Evolutionary conservation across 148 eudicot species (phyloP).

Genomic region (Cornus suecica): DNA sequence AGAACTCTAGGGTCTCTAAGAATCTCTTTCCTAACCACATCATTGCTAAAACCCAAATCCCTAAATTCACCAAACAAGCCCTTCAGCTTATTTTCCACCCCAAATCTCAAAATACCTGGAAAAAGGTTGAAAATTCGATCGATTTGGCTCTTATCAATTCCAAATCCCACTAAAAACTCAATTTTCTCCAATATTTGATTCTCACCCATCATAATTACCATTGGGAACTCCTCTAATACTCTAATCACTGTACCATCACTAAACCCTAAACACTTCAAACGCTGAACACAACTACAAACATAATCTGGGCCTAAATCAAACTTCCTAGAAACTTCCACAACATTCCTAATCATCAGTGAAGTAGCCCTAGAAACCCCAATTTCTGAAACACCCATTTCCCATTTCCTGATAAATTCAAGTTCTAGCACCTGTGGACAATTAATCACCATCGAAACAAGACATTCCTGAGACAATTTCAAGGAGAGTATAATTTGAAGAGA

Average conservation of each 20-base stretch:
- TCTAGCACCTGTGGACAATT: slow-evolving; percentile 61
- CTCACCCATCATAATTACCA: slow-evolving; percentile 47
- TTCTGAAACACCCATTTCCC: slow-evolving; percentile 42
- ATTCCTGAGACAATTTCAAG: slow-evolving; percentile 45
- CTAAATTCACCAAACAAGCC: slow-evolving; percentile 65
- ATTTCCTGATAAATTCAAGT: slow-evolving; percentile 57
- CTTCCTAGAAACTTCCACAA: slow-evolving; percentile 55
- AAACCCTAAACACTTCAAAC: slow-evolving; percentile 62
- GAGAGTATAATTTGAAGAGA: slow-evolving; percentile 47
- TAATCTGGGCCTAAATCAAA: slow-evolving; percentile 44
- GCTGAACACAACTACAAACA: slow-evolving; percentile 33
- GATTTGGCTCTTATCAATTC: slow-evolving; percentile 31
- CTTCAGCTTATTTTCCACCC: slow-evolving; percentile 57
- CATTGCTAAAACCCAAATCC: slow-evolving; percentile 49
- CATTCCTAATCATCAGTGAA: slow-evolving; percentile 26
- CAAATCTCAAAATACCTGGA: slow-evolving; percentile 53
- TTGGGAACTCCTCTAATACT: slow-evolving; percentile 59
- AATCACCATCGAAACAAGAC: slow-evolving; percentile 39
- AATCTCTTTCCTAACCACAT: slow-evolving; percentile 47
- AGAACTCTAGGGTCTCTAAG: slow-evolving; percentile 63
- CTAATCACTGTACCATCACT: slow-evolving; percentile 47
- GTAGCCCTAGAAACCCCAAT: slow-evolving; percentile 22
- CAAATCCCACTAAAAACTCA: slow-evolving; percentile 45
- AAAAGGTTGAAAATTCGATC: slow-evolving; percentile 31
- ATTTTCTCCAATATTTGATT: slow-evolving; percentile 35